Conservation (phyloP, 2,329 filamentous ascomycete species). For the Cadophora gregata region DNA sequence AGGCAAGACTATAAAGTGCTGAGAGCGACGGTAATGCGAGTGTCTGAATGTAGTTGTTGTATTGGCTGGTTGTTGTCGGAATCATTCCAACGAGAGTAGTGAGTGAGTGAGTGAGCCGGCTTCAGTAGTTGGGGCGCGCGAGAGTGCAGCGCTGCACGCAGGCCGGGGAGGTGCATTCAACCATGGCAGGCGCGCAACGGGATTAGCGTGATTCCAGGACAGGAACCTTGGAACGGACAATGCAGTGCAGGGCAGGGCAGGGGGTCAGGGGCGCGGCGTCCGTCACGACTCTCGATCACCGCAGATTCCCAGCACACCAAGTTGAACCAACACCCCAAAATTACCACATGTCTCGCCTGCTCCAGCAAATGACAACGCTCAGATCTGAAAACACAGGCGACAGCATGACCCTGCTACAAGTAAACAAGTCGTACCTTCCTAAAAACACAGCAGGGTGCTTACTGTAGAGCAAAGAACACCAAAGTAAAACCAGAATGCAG, state of each 20-base stretch:
- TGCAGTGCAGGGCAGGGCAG: not conserved
- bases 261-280: not conserved
- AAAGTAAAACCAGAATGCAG: not conserved
- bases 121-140: not conserved
- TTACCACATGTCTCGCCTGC: not conserved
- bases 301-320: not conserved
- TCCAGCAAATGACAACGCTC: not conserved
- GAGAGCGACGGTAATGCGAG: slow-evolving; percentile 35
- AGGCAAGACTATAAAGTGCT: slow-evolving; percentile 30
- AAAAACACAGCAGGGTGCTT: too few relatives aligned
- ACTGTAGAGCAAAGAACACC: not conserved
- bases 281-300: not conserved
- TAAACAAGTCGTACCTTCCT: not conserved
- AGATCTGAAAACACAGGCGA: not conserved
- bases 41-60: slow-evolving; percentile 27
- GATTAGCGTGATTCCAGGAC: too few relatives aligned
- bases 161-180: not conserved
- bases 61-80: slow-evolving; percentile 15
- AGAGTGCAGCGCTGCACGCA: not conserved
- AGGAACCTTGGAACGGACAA: not conserved
- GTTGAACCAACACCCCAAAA: not conserved
- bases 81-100: slow-evolving; percentile 8
- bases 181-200: too few relatives aligned
- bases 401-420: not conserved
- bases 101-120: not conserved